Conservation (phyloP, 805 yeast genomes). For the baker's yeast (Saccharomyces cerevisiae) region DNA sequence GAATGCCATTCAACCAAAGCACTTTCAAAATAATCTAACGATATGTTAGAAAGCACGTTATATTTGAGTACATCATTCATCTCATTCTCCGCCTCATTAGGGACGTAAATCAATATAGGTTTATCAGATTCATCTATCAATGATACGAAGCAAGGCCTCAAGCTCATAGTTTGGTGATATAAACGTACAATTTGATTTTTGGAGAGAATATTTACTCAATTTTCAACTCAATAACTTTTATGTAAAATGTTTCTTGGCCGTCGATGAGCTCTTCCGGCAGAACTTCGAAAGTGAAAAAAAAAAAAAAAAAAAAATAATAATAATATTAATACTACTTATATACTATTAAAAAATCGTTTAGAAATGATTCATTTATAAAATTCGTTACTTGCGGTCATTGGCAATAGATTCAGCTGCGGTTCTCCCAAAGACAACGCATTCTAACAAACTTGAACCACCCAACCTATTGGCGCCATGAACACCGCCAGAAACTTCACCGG, state of each 20-base stretch:
- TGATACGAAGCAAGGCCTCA: conserved; percentile 18
- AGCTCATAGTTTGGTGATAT: background rate
- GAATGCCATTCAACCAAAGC: conserved; percentile 19
- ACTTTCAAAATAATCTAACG: conserved; percentile 29
- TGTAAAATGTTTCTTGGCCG: background rate
- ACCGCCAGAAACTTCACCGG: conserved; percentile 64
- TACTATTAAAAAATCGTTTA: background rate
- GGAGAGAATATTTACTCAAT: background rate
- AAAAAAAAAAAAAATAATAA: too few species aligned
- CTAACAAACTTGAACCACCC: conserved; percentile 50
- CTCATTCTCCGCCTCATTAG: conserved; percentile 11
- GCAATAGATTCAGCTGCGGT: conserved; percentile 37
- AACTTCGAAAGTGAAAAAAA: background rate
- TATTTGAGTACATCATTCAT: conserved; percentile 21
- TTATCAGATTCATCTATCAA: conserved; percentile 19
- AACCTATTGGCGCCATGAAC: conserved; percentile 58
- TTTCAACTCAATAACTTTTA: background rate
- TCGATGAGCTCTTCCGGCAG: conserved; percentile 2
- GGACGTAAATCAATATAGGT: conserved; percentile 24
- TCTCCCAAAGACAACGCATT: conserved; percentile 54
- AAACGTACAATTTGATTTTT: background rate
- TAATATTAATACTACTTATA: background rate
- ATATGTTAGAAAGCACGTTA: conserved; percentile 27
- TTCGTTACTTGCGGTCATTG: background rate
- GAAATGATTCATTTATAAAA: background rate